These are phyloP conservation scores for Nakaseomyces nivariensis DNA, from an alignment of 1,139 yeast genomes.

Conservation along the genomic window DNA sequence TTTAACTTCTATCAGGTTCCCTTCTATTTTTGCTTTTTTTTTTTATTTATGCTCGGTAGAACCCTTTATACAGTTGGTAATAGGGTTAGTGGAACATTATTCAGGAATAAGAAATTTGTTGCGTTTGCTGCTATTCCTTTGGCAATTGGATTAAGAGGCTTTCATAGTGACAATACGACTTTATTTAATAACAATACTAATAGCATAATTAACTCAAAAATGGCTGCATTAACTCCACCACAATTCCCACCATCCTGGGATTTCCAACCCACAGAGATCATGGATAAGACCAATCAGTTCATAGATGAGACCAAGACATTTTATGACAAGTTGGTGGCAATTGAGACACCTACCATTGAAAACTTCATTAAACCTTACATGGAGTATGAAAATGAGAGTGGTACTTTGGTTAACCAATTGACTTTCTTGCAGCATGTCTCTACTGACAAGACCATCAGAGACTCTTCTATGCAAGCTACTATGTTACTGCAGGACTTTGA, in stretches of 20 bases:
- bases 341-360: conserved; percentile 44
- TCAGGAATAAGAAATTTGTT: neutral
- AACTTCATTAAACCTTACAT: conserved; percentile 45
- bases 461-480: conserved; percentile 59
- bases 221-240: conserved; percentile 11
- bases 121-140: neutral
- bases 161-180: neutral
- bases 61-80: neutral
- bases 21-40: neutral
- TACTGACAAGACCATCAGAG: conserved; percentile 49
- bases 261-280: conserved; percentile 44
- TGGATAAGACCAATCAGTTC: conserved; percentile 36
- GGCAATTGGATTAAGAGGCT: neutral
- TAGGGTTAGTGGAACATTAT: neutral
- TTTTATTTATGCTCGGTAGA: neutral
- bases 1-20: neutral
- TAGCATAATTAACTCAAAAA: neutral
- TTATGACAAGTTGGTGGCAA: conserved; percentile 46
- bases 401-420: conserved; percentile 39
- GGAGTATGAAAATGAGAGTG: conserved; percentile 39
- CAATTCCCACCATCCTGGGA: conserved; percentile 54
- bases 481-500: conserved; percentile 44
- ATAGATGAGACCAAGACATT: conserved; percentile 37
- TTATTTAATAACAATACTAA: neutral
- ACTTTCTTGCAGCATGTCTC: conserved; percentile 66